Evolutionary conservation across 768 basidiomycete species (phyloP).

Genomic region (Termitomyces sp.): DNA sequence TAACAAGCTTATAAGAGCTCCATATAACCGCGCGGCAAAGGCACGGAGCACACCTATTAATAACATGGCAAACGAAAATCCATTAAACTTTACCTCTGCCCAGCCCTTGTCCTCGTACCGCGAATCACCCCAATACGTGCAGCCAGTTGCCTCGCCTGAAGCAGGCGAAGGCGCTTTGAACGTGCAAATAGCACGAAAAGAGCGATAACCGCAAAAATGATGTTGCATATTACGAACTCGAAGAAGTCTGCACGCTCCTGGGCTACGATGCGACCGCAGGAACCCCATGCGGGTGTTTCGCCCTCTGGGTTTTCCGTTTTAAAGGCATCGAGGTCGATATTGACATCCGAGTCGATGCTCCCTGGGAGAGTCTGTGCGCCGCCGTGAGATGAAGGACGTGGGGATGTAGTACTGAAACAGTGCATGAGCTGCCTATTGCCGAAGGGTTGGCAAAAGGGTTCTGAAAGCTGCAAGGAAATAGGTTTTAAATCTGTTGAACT

Average conservation of each 20-base stretch:
- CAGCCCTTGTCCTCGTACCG: constrained; percentile 22
- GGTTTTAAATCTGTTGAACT: neutral
- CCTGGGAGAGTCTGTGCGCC: constrained; percentile 17
- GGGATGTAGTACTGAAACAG: constrained; percentile 46
- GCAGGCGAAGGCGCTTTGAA: constrained; percentile 58
- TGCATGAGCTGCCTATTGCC: constrained; percentile 89
- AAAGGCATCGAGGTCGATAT: neutral
- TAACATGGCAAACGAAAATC: neutral
- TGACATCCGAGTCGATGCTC: constrained; percentile 2
- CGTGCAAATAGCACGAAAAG: constrained; percentile 63
- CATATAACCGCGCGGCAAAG: neutral
- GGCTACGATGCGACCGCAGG: constrained; percentile 81
- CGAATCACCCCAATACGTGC: constrained; percentile 76
- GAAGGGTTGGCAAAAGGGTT: constrained; percentile 95
- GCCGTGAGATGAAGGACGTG: constrained; percentile 15
- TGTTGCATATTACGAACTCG: constrained; percentile 86
- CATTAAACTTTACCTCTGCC: constrained; percentile 6
- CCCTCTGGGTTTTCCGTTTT: constrained; percentile 27
- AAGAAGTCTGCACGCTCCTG: constrained; percentile 84
- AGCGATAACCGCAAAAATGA: constrained; percentile 63
- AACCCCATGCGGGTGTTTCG: constrained; percentile 83
- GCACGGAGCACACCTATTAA: constrained; percentile 8
- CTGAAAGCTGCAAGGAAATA: constrained; percentile 48
- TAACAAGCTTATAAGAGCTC: neutral
- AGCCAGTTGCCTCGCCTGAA: constrained; percentile 78